Percentiles rank a stretch among this genome's conserved stretches.
Evolutionary conservation across 2,329 filamentous ascomycete species (phyloP).

Genomic region (Metarhizium humberi): DNA sequence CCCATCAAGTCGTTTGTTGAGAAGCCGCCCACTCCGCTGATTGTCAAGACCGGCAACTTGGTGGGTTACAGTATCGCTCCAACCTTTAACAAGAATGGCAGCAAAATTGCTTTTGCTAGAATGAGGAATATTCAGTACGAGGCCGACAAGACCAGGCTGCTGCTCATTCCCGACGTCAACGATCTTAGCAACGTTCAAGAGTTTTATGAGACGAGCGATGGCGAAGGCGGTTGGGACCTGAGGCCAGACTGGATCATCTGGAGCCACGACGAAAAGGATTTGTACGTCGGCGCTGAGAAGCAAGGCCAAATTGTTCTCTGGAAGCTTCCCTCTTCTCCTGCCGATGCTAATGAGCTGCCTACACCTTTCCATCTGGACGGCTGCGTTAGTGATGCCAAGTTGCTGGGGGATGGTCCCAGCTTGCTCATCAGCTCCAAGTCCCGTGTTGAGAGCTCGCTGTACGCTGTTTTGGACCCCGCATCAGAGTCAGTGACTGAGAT

Average conservation of each 20-base stretch:
- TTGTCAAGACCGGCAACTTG: slow-evolving; percentile 45
- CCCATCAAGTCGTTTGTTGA: slow-evolving; percentile 53
- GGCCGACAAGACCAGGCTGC: slow-evolving; percentile 57
- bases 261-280: slow-evolving; percentile 47
- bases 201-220: slow-evolving; percentile 52
- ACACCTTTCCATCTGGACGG: slow-evolving; percentile 41
- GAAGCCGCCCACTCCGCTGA: slow-evolving; percentile 38
- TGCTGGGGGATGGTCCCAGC: slow-evolving; percentile 35
- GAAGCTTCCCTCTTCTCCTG: slow-evolving; percentile 47
- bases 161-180: slow-evolving; percentile 53
- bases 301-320: slow-evolving; percentile 54
- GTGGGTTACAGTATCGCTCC: slow-evolving; percentile 58
- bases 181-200: slow-evolving; percentile 50
- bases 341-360: slow-evolving; percentile 38
- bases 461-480: slow-evolving; percentile 46
- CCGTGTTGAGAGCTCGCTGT: slow-evolving; percentile 63
- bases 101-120: slow-evolving; percentile 63
- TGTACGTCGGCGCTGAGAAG: slow-evolving; percentile 70
- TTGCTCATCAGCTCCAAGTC: slow-evolving; percentile 61
- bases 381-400: slow-evolving; percentile 42
- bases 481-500: slow-evolving; percentile 31
- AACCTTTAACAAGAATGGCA: slow-evolving; percentile 65
- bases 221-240: slow-evolving; percentile 53
- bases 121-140: slow-evolving; percentile 76
- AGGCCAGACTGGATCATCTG: slow-evolving; percentile 48